Evolutionary conservation across 2,329 filamentous ascomycete species (phyloP).

Genomic region (Scedosporium aurantiacum): DNA sequence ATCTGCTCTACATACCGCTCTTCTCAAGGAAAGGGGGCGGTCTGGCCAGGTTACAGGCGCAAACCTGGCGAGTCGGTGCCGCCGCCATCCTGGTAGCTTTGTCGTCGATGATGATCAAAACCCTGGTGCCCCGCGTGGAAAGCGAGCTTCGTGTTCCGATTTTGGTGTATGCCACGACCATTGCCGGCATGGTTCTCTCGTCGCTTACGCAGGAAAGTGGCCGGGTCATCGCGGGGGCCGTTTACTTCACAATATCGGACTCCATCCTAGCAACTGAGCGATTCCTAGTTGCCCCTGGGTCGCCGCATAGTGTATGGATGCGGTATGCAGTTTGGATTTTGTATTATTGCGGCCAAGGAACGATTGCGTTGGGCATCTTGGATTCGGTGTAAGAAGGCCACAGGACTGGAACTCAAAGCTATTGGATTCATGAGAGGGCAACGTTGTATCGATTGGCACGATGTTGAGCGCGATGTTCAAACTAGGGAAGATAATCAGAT

Average conservation of each 20-base stretch:
- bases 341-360: slow-evolving; percentile 23
- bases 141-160: slow-evolving; percentile 17
- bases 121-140: slow-evolving; percentile 17
- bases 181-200: slow-evolving; percentile 20
- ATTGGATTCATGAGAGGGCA: no score
- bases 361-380: slow-evolving; percentile 17
- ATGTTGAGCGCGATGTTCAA: no score
- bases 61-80: slow-evolving; percentile 11
- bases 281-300: slow-evolving; percentile 18
- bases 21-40: slow-evolving; percentile 14
- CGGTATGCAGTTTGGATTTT: slow-evolving; percentile 23
- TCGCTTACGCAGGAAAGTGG: slow-evolving; percentile 17
- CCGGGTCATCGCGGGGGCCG: slow-evolving; percentile 16
- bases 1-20: slow-evolving; percentile 21
- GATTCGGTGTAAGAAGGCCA: not conserved
- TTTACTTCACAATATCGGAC: slow-evolving; percentile 23
- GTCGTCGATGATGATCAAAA: slow-evolving; percentile 15
- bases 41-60: slow-evolving; percentile 2
- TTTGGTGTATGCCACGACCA: slow-evolving; percentile 19
- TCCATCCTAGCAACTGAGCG: slow-evolving; percentile 20
- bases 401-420: no score
- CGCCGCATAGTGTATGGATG: slow-evolving; percentile 18
- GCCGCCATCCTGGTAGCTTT: slow-evolving; percentile 13
- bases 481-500: no score
- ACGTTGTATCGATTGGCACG: no score